phyloP scores from a whole-genome alignment of 176 grass and related monocot genomes.

The Aechmea fasciata region DNA sequence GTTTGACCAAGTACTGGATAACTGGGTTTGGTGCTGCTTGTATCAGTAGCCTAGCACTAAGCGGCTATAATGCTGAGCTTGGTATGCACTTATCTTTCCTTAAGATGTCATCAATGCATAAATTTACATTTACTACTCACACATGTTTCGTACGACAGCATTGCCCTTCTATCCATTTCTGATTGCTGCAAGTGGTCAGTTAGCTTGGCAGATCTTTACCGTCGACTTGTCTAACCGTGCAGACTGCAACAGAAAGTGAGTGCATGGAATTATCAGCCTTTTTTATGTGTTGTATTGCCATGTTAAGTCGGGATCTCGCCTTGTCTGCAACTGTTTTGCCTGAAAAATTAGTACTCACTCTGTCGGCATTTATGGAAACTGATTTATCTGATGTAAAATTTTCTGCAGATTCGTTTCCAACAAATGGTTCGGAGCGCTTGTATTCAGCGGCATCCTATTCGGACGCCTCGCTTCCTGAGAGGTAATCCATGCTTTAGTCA shows the following conservation, averaged over 20 bases:
- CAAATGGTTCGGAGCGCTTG: conserved; percentile 84
- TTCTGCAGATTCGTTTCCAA: conserved; percentile 70
- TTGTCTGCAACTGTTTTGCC: too few species aligned
- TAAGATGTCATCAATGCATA: neutral
- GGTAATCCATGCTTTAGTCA: neutral
- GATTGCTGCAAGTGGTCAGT: conserved; percentile 40
- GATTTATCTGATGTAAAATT: too few species aligned
- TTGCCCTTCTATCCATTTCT: conserved; percentile 80
- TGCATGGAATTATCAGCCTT: neutral
- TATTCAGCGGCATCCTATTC: conserved; percentile 60
- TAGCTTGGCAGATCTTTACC: conserved; percentile 67
- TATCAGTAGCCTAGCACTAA: conserved; percentile 46
- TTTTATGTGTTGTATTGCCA: too few species aligned
- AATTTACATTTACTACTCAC: conserved; percentile 17
- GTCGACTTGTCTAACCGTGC: conserved; percentile 52
- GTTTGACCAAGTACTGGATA: conserved; percentile 68
- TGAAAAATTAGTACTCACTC: too few species aligned
- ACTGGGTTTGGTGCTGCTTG: conserved; percentile 55
- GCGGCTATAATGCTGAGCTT: conserved; percentile 72
- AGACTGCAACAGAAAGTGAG: conserved; percentile 78
- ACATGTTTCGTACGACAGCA: conserved; percentile 38
- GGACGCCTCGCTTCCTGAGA: conserved; percentile 49
- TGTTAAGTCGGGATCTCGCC: too few species aligned
- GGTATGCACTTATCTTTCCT: conserved; percentile 27
- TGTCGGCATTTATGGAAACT: too few species aligned